phyloP scores from a whole-genome alignment of 2,329 filamentous ascomycete genomes.

The Fusarium fracticaudum region DNA sequence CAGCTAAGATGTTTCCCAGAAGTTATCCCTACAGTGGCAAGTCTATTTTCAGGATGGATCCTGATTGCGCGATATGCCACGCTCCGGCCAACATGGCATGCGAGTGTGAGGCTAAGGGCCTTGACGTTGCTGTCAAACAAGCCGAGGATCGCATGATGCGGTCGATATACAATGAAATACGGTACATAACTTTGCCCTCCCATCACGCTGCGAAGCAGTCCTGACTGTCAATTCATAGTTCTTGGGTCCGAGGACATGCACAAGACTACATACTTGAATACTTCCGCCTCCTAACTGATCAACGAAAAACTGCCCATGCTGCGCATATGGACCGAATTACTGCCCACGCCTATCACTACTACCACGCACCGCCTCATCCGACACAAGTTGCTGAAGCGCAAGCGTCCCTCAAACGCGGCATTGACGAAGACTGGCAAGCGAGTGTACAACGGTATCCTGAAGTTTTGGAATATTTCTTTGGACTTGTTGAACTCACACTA shows the following conservation, averaged over 20 bases:
- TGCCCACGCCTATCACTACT: constrained; percentile 66
- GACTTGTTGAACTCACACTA: constrained; percentile 72
- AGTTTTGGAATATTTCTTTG: constrained; percentile 83
- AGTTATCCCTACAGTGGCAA: constrained; percentile 57
- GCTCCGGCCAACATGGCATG: constrained; percentile 67
- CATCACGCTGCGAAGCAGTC: not conserved
- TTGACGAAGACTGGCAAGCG: constrained; percentile 81
- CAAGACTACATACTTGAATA: constrained; percentile 75
- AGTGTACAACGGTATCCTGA: constrained; percentile 82
- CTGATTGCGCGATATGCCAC: constrained; percentile 74
- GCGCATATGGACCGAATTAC: constrained; percentile 65
- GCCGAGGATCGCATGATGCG: constrained; percentile 73
- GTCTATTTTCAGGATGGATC: constrained; percentile 70
- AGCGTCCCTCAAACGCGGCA: constrained; percentile 73
- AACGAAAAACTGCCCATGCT: constrained; percentile 67
- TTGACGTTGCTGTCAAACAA: constrained; percentile 70
- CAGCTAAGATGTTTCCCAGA: constrained; percentile 64
- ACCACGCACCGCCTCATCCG: constrained; percentile 66
- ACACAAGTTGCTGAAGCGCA: constrained; percentile 72
- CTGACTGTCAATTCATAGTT: constrained; percentile 50
- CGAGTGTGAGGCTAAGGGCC: constrained; percentile 72
- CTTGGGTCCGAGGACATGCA: constrained; percentile 72
- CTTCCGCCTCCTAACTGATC: constrained; percentile 68
- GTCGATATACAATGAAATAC: constrained; percentile 69
- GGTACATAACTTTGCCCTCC: constrained; percentile 54